phyloP scores from a whole-genome alignment of 192 early-diverging fungal species.

The Coemansia sp. region DNA sequence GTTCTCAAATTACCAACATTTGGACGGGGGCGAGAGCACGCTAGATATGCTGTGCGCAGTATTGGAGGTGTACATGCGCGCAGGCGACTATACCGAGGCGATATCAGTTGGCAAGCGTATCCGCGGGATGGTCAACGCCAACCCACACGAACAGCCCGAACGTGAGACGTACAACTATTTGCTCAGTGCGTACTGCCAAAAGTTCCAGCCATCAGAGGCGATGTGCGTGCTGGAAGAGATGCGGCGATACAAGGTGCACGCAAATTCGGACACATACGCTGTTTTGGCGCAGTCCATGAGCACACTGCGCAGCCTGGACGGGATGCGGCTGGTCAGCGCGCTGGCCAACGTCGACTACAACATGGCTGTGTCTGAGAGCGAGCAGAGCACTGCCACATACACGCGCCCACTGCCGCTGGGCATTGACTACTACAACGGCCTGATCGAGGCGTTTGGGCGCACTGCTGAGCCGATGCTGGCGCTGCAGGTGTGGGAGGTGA shows the following conservation, averaged over 20 bases:
- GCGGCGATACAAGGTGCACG: conserved; percentile 37
- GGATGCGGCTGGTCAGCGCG: conserved; percentile 39
- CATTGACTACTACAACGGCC: conserved; percentile 41
- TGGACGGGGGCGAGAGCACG: conserved; percentile 17
- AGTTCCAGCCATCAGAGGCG: conserved; percentile 32
- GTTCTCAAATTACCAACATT: conserved; percentile 33
- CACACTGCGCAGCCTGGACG: conserved; percentile 41
- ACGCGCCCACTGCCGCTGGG: conserved; percentile 26
- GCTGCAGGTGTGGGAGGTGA: conserved; percentile 52
- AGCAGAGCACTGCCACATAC: neutral
- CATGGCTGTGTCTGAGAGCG: conserved; percentile 17
- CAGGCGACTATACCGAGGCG: conserved; percentile 44
- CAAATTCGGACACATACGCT: conserved; percentile 38
- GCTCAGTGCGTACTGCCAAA: conserved; percentile 41
- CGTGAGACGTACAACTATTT: conserved; percentile 33
- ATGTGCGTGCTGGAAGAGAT: conserved; percentile 51
- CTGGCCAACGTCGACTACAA: conserved; percentile 53
- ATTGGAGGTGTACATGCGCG: conserved; percentile 44
- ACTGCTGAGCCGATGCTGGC: conserved; percentile 43
- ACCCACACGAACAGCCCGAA: conserved; percentile 8
- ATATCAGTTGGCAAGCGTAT: conserved; percentile 50
- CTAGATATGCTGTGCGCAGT: conserved; percentile 32
- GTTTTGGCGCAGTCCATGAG: conserved; percentile 38
- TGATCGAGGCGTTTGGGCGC: conserved; percentile 52
- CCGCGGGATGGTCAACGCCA: conserved; percentile 26